Percentiles rank a stretch among this genome's conserved stretches.
These are phyloP conservation scores for Polygonum maritimum DNA, from an alignment of 148 eudicot species.

Conservation along the genomic window DNA sequence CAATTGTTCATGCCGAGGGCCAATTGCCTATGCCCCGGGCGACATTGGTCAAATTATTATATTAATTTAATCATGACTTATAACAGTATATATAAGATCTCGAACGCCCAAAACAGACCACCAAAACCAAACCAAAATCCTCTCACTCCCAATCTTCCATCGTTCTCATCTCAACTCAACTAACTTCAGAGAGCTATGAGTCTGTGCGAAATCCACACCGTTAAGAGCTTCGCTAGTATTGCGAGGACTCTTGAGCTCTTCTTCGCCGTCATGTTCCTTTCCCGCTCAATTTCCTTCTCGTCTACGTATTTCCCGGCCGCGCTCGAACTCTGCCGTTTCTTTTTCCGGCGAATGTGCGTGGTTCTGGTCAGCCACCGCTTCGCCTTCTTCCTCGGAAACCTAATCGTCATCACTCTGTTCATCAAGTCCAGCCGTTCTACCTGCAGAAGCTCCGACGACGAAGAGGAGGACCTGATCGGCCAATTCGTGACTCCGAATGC, in stretches of 20 bases:
- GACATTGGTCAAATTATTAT: neutral
- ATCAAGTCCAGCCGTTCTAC: conserved; percentile 23
- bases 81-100: neutral
- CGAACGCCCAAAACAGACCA: neutral
- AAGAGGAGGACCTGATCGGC: conserved; percentile 3
- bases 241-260: conserved; percentile 21
- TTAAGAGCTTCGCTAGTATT: conserved; percentile 20
- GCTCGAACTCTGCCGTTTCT: conserved; percentile 13
- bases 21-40: neutral
- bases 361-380: conserved; percentile 36
- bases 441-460: neutral
- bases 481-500: conserved; percentile 1
- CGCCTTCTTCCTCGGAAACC: conserved; percentile 51
- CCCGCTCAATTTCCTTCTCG: conserved; percentile 16
- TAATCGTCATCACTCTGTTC: conserved; percentile 33
- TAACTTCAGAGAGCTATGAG: conserved; percentile 12
- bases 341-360: conserved; percentile 12
- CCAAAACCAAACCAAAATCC: no score
- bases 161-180: neutral
- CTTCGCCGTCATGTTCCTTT: conserved; percentile 20
- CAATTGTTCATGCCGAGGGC: neutral
- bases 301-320: conserved; percentile 20
- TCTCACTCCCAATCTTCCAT: neutral
- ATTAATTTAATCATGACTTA: neutral
- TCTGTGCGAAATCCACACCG: conserved; percentile 17